Conservation (phyloP, 2,329 filamentous ascomycete species). For the Fonsecaea multimorphosa region DNA sequence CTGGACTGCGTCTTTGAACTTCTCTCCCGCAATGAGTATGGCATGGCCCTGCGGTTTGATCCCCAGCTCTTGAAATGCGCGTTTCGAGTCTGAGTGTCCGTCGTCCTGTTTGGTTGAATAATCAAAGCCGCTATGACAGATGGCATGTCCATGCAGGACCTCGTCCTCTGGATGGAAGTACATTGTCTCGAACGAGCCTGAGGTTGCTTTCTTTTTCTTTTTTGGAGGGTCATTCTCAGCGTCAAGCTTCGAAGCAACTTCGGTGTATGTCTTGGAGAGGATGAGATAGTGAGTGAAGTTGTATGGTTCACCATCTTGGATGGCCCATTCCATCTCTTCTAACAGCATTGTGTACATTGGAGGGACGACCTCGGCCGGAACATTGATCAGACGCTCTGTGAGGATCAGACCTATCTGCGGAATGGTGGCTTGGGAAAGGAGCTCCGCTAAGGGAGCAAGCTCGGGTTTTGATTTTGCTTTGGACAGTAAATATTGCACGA, state of each 20-base stretch:
- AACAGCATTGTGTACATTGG: slow-evolving; percentile 94
- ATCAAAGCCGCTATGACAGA: slow-evolving; percentile 72
- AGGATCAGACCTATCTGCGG: slow-evolving; percentile 80
- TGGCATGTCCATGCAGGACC: slow-evolving; percentile 76
- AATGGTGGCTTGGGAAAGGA: slow-evolving; percentile 61
- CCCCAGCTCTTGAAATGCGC: slow-evolving; percentile 92
- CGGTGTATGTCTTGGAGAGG: slow-evolving; percentile 88
- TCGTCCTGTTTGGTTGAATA: slow-evolving; percentile 81
- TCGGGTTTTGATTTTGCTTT: slow-evolving; percentile 60
- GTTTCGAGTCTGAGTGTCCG: slow-evolving; percentile 83
- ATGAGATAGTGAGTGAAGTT: slow-evolving; percentile 92
- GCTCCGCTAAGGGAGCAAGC: slow-evolving; percentile 62
- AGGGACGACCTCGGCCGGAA: slow-evolving; percentile 89
- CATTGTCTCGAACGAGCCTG: slow-evolving; percentile 66
- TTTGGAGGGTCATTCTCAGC: slow-evolving; percentile 65
- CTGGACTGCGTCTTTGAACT: slow-evolving; percentile 77
- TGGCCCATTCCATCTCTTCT: slow-evolving; percentile 86
- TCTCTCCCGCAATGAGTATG: slow-evolving; percentile 81
- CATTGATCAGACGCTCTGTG: slow-evolving; percentile 94
- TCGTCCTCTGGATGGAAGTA: slow-evolving; percentile 98
- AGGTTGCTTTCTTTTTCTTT: slow-evolving; percentile 69
- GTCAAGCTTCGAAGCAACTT: slow-evolving; percentile 81
- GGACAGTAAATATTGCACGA: slow-evolving; percentile 72
- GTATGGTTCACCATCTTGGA: slow-evolving; percentile 91
- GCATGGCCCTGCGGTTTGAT: slow-evolving; percentile 82